A percentile compares a stretch with the other conserved stretches of the same genome.
These are phyloP conservation scores for Phanerochaete sordida DNA, from an alignment of 768 basidiomycete genomes.

Conservation along the genomic window DNA sequence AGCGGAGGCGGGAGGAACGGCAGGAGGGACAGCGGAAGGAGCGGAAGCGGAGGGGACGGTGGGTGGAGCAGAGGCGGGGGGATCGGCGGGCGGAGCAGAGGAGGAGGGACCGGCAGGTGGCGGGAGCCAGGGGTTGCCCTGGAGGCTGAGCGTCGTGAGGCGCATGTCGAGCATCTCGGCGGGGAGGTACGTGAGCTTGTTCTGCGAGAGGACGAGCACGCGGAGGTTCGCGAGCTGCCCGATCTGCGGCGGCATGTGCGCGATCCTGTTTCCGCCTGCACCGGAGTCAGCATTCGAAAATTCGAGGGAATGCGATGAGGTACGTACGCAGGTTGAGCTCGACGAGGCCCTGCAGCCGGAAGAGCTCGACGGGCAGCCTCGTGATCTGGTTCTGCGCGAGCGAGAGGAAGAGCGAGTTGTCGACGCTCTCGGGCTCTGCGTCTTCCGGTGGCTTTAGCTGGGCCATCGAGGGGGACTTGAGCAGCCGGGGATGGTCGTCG, in stretches of 20 bases:
- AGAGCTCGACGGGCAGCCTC: conserved; percentile 53
- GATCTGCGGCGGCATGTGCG: conserved; percentile 61
- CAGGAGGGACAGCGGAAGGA: no score
- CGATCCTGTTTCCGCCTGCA: conserved; percentile 55
- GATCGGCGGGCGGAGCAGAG: no score
- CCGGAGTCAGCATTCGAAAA: not conserved
- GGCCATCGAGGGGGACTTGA: conserved; percentile 14
- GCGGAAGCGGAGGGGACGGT: no score
- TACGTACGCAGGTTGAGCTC: conserved; percentile 62
- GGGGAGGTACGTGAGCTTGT: conserved; percentile 57
- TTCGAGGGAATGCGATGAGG: not conserved
- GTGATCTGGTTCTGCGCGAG: conserved; percentile 53
- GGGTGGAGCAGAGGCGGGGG: no score
- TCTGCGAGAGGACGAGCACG: conserved; percentile 60
- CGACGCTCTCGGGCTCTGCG: conserved; percentile 21
- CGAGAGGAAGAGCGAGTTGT: conserved; percentile 52
- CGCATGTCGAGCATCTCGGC: conserved; percentile 60
- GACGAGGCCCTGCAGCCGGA: conserved; percentile 52
- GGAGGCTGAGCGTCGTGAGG: conserved; percentile 42
- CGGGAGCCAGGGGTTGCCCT: conserved; percentile 62
- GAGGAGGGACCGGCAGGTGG: no score
- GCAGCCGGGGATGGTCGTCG: conserved; percentile 20
- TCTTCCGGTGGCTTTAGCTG: not conserved
- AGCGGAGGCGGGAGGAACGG: no score
- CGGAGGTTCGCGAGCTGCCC: conserved; percentile 46